Percentiles rank a stretch among this genome's conserved stretches.
Evolutionary conservation across 768 basidiomycete genomes (phyloP).

Genomic region (Lactarius deliciosus): DNA sequence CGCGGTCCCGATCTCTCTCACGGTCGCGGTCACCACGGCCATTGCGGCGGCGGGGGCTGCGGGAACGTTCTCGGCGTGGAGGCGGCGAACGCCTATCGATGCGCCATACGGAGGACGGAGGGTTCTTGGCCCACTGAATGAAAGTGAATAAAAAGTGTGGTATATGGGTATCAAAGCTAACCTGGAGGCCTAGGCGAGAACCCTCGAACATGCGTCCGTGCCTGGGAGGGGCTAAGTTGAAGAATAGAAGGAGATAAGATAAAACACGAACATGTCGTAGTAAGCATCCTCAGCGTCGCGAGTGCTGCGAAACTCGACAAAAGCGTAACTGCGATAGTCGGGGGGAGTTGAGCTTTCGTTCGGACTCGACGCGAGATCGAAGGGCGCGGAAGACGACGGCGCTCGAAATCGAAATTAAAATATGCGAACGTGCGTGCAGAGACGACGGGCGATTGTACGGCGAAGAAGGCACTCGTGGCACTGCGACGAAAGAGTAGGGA

Average conservation of each 20-base stretch:
- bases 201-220: slow-evolving; percentile 77
- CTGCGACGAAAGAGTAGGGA: slow-evolving; percentile 33
- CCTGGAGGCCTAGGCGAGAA: slow-evolving; percentile 72
- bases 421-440: slow-evolving; percentile 20
- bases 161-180: slow-evolving; percentile 33
- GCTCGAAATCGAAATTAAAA: slow-evolving; percentile 31
- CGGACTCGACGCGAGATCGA: slow-evolving; percentile 32
- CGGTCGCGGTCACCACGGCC: slow-evolving; percentile 35
- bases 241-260: background rate
- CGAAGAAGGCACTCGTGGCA: slow-evolving; percentile 28
- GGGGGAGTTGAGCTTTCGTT: slow-evolving; percentile 58
- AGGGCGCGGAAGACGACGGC: slow-evolving; percentile 32
- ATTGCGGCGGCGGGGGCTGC: slow-evolving; percentile 51
- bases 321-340: slow-evolving; percentile 70
- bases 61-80: slow-evolving; percentile 35
- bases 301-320: slow-evolving; percentile 77
- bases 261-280: slow-evolving; percentile 63
- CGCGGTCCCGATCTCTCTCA: slow-evolving; percentile 35
- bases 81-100: slow-evolving; percentile 58
- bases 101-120: slow-evolving; percentile 82
- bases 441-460: slow-evolving; percentile 29
- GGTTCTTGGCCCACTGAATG: slow-evolving; percentile 74
- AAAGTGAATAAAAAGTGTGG: background rate
- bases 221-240: slow-evolving; percentile 42
- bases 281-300: slow-evolving; percentile 83